Percentiles rank a stretch among this genome's conserved stretches.
Evolutionary conservation across 2,329 filamentous ascomycete species (phyloP).

Genomic region (Fusarium concolor): DNA sequence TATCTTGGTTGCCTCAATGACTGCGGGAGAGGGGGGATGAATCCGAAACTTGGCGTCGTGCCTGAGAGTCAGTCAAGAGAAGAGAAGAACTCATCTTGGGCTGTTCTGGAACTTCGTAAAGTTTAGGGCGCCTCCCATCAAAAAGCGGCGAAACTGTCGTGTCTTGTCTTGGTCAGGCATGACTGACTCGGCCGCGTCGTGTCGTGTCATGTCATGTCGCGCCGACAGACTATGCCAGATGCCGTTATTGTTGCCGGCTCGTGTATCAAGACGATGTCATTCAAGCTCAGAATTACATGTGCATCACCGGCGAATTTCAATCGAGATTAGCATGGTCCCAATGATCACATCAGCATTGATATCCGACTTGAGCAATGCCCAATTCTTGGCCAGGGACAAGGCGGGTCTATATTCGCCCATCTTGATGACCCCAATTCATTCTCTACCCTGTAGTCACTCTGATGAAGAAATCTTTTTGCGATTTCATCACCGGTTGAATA

Average conservation of each 20-base stretch:
- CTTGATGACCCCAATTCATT: slow-evolving; percentile 8
- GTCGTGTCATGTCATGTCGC: slow-evolving; percentile 18
- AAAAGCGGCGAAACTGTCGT: slow-evolving; percentile 26
- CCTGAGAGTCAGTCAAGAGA: slow-evolving; percentile 4
- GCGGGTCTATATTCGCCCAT: slow-evolving; percentile 25
- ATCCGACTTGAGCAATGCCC: slow-evolving; percentile 7
- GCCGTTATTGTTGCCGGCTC: slow-evolving; percentile 19
- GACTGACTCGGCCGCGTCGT: slow-evolving; percentile 17
- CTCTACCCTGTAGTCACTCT: slow-evolving; percentile 30
- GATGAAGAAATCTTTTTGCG: background rate
- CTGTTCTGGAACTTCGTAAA: slow-evolving; percentile 38
- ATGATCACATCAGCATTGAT: slow-evolving; percentile 14
- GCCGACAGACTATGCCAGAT: slow-evolving; percentile 24
- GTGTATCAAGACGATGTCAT: slow-evolving; percentile 17
- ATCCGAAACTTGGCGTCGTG: slow-evolving; percentile 25
- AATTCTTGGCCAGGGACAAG: slow-evolving; percentile 30
- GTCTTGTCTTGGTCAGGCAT: slow-evolving; percentile 25
- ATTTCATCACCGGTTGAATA: background rate
- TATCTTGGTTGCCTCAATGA: slow-evolving; percentile 14
- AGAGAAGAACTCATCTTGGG: slow-evolving; percentile 20
- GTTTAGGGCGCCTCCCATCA: slow-evolving; percentile 23
- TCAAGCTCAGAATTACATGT: slow-evolving; percentile 21
- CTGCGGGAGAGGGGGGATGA: slow-evolving; percentile 16
- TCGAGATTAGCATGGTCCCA: slow-evolving; percentile 17
- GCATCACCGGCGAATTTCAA: slow-evolving; percentile 37